phyloP scores from a whole-genome alignment of 2,329 filamentous ascomycete species.

The Meredithiella fracta region DNA sequence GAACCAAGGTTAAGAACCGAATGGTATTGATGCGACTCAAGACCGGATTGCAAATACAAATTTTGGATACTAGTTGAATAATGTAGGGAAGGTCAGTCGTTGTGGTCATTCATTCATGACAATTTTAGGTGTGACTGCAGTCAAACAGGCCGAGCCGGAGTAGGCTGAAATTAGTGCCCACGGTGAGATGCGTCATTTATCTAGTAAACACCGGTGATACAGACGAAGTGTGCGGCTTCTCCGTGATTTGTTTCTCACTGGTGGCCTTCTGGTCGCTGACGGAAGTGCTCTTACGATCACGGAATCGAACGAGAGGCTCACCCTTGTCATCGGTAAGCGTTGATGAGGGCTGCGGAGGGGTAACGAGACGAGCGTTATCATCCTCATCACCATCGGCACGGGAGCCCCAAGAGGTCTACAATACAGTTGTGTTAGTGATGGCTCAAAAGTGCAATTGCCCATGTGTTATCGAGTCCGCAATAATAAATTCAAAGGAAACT shows the following conservation, averaged over 20 bases:
- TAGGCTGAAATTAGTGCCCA: no score
- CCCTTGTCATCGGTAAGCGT: neutral
- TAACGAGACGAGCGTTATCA: conserved; percentile 50
- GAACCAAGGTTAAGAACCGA: neutral
- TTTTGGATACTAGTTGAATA: neutral
- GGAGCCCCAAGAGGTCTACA: conserved; percentile 86
- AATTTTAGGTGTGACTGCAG: no score
- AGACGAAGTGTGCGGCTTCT: neutral
- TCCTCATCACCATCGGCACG: conserved; percentile 80
- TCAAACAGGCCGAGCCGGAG: no score
- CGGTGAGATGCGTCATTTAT: neutral
- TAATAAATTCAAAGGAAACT: neutral
- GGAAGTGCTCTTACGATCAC: neutral
- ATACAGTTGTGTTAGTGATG: neutral
- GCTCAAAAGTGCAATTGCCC: neutral
- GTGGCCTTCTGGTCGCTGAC: neutral
- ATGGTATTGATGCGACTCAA: neutral
- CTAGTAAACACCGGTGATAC: neutral
- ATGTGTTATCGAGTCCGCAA: neutral
- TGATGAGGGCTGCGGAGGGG: neutral
- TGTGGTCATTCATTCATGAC: neutral
- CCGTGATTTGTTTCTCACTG: no score
- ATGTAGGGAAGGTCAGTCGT: no score
- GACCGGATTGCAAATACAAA: neutral
- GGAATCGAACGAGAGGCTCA: neutral